Evolutionary conservation across 2,329 filamentous ascomycete species (phyloP).

Genomic region (Sarocladium brachiariae): DNA sequence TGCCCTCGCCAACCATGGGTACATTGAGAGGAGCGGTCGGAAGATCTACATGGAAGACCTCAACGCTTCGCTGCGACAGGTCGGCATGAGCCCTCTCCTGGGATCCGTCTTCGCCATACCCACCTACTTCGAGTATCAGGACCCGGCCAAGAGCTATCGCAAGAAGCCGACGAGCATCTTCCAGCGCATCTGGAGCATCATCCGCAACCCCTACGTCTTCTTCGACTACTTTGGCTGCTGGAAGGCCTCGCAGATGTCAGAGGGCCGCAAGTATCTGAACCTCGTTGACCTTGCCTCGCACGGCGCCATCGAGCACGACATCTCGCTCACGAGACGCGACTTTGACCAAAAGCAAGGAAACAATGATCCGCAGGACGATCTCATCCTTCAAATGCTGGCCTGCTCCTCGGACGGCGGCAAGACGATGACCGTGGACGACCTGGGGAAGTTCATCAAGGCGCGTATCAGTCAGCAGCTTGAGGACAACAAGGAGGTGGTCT

Average conservation of each 20-base stretch:
- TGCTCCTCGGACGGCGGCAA: slow-evolving; percentile 8
- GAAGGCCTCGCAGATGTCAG: not conserved
- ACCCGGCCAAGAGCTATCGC: not conserved
- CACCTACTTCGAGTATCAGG: slow-evolving; percentile 9
- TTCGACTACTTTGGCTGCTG: slow-evolving; percentile 11
- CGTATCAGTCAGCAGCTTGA: slow-evolving; percentile 10
- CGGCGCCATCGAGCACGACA: slow-evolving; percentile 12
- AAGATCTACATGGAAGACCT: slow-evolving; percentile 23
- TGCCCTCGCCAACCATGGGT: slow-evolving; percentile 36
- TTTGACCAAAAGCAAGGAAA: slow-evolving; percentile 10
- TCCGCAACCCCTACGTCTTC: slow-evolving; percentile 10
- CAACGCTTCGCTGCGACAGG: slow-evolving; percentile 6
- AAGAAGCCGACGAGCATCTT: slow-evolving; percentile 7
- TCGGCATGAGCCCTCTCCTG: slow-evolving; percentile 9
- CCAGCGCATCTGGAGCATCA: slow-evolving; percentile 7
- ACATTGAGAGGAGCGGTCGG: slow-evolving; percentile 32
- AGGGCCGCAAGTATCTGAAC: slow-evolving; percentile 10
- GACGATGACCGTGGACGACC: slow-evolving; percentile 12
- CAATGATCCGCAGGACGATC: slow-evolving; percentile 10
- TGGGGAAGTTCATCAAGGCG: slow-evolving; percentile 14
- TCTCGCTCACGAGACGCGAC: slow-evolving; percentile 10
- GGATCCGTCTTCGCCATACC: slow-evolving; percentile 7
- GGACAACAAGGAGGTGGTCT: slow-evolving; percentile 9
- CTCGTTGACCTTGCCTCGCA: slow-evolving; percentile 10
- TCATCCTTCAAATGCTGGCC: slow-evolving; percentile 8